phyloP scores from a whole-genome alignment of 2,329 filamentous ascomycete species.

The Penicillium vulpinum region DNA sequence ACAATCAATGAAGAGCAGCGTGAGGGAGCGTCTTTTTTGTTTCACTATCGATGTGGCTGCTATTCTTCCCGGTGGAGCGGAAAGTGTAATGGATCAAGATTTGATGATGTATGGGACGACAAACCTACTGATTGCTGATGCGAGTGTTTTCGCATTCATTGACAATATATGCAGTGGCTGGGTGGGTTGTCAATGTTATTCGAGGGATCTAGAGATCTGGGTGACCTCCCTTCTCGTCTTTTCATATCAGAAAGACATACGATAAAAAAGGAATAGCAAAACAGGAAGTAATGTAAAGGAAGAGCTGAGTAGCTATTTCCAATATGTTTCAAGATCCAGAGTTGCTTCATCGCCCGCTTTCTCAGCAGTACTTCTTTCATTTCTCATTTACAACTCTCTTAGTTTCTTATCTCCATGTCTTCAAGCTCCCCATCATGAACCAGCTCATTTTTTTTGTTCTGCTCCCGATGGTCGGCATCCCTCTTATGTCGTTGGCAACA shows the following conservation, averaged over 20 bases:
- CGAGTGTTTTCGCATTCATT: constrained; percentile 40
- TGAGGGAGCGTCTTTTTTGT: neutral
- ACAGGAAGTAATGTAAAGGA: neutral
- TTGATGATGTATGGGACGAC: constrained; percentile 34
- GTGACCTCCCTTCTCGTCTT: neutral
- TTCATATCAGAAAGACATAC: neutral
- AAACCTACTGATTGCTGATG: constrained; percentile 39
- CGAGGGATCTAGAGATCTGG: neutral
- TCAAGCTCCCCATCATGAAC: neutral
- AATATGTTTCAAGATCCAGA: neutral
- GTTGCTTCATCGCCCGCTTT: neutral
- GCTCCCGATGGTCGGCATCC: neutral
- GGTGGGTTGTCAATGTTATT: constrained; percentile 36
- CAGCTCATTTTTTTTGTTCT: neutral
- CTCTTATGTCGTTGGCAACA: too few species aligned
- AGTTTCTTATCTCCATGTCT: neutral
- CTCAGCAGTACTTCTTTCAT: neutral
- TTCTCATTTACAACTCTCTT: neutral
- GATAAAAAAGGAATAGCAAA: neutral
- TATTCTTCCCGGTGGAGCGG: constrained; percentile 34
- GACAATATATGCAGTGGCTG: constrained; percentile 41
- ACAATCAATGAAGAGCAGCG: constrained; percentile 13
- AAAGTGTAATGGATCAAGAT: constrained; percentile 35
- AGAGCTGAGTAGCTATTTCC: neutral
- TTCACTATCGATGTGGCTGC: constrained; percentile 18